Conservation (phyloP, 306 rosid genomes). For the Fragaria vesca region DNA sequence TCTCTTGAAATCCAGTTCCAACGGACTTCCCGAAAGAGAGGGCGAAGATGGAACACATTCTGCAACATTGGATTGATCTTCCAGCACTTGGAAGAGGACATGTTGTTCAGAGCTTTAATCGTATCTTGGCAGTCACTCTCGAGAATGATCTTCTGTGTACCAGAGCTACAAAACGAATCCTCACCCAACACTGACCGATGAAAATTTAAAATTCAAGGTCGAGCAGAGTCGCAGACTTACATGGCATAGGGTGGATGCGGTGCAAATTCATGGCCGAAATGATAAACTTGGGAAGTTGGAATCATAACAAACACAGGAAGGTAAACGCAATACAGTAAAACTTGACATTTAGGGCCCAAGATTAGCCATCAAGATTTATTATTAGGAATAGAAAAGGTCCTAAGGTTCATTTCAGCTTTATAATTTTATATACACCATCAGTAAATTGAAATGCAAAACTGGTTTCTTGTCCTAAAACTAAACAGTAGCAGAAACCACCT, state of each 20-base stretch:
- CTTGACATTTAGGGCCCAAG: not conserved
- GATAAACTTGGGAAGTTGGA: constrained; percentile 1
- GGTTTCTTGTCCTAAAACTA: not conserved
- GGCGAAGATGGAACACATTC: no score
- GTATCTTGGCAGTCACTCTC: no score
- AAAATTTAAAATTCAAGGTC: not conserved
- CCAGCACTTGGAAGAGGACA: no score
- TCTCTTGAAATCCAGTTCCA: no score
- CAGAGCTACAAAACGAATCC: no score
- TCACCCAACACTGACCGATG: not conserved
- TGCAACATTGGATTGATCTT: no score
- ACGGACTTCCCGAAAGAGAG: no score
- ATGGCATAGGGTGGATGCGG: not conserved
- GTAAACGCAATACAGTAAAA: not conserved
- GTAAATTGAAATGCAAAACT: not conserved
- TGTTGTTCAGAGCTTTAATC: no score
- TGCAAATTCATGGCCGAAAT: not conserved
- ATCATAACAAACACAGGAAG: not conserved
- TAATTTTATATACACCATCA: constrained; percentile 5
- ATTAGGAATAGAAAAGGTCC: not conserved
- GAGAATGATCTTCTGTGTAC: no score
- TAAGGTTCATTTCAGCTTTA: not conserved
- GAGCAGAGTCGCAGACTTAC: not conserved
- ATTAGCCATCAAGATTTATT: not conserved
- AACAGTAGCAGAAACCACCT: not conserved